Percentiles rank a stretch among this genome's conserved stretches.
Evolutionary conservation across 2,329 filamentous ascomycete species (phyloP).

Genomic region (Coleophoma eucalyptorum): DNA sequence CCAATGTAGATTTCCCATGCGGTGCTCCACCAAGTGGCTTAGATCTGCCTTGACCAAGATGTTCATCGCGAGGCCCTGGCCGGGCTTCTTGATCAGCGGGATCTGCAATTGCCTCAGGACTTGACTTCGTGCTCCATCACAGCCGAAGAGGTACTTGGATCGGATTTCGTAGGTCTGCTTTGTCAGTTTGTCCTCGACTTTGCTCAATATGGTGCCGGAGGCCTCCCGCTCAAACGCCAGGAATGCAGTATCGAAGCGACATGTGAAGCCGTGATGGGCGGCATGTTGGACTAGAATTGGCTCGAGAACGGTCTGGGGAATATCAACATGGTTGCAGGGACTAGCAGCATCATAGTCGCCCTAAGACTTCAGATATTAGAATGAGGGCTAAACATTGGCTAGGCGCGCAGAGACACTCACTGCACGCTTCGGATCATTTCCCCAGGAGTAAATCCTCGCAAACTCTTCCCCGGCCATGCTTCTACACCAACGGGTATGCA

Average conservation of each 20-base stretch:
- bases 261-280: conserved; percentile 33
- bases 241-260: conserved; percentile 39
- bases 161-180: conserved; percentile 38
- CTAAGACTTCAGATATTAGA: conserved; percentile 17
- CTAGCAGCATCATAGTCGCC: conserved; percentile 38
- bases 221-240: conserved; percentile 23
- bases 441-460: conserved; percentile 46
- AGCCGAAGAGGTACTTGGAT: conserved; percentile 55
- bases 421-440: conserved; percentile 39
- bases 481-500: conserved; percentile 47
- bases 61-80: conserved; percentile 45
- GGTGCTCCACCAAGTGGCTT: conserved; percentile 40
- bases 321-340: conserved; percentile 37
- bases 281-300: conserved; percentile 40
- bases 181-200: conserved; percentile 32
- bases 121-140: conserved; percentile 47
- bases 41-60: conserved; percentile 47
- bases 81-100: conserved; percentile 38
- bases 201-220: conserved; percentile 24
- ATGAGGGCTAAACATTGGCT: too few relatives aligned
- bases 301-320: conserved; percentile 45
- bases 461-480: conserved; percentile 50
- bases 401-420: conserved; percentile 20
- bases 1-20: conserved; percentile 58
- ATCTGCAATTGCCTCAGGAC: conserved; percentile 42